Evolutionary conservation across 208 protist genomes (phyloP).

Genomic region (Trypanosoma caninum): DNA sequence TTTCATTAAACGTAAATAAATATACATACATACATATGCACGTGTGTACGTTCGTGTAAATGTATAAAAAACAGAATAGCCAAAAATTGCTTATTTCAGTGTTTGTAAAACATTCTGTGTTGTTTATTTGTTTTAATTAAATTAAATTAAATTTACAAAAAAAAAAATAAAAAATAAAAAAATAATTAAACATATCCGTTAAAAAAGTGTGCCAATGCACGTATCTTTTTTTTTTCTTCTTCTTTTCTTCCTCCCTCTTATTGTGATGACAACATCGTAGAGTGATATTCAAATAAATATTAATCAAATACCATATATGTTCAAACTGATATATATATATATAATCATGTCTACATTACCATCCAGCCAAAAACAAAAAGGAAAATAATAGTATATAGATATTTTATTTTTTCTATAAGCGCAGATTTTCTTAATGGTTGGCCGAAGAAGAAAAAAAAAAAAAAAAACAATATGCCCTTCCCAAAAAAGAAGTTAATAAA

Average conservation of each 20-base stretch:
- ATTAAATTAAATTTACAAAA: conserved; percentile 11
- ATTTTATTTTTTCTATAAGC: too few species aligned
- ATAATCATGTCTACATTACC: background rate
- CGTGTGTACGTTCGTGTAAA: too few species aligned
- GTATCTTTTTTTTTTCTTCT: too few species aligned
- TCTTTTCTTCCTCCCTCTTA: conserved; percentile 1
- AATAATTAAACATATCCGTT: too few species aligned
- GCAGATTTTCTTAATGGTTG: background rate
- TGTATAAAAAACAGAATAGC: too few species aligned
- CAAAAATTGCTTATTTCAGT: background rate
- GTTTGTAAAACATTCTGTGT: background rate
- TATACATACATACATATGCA: too few species aligned
- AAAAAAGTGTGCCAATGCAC: too few species aligned
- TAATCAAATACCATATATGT: background rate
- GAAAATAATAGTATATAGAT: too few species aligned
- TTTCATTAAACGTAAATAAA: too few species aligned
- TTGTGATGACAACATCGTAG: too few species aligned
- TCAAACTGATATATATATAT: background rate
- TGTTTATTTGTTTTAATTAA: conserved; percentile 12
- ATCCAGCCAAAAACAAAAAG: background rate
- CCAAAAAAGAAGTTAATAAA: too few species aligned
- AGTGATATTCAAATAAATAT: too few species aligned
- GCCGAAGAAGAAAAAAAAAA: background rate
- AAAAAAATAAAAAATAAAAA: conserved; percentile 7
- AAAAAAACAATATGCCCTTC: background rate